Evolutionary conservation across 768 basidiomycete species (phyloP).

Genomic region (Neoboletus magnificus): DNA sequence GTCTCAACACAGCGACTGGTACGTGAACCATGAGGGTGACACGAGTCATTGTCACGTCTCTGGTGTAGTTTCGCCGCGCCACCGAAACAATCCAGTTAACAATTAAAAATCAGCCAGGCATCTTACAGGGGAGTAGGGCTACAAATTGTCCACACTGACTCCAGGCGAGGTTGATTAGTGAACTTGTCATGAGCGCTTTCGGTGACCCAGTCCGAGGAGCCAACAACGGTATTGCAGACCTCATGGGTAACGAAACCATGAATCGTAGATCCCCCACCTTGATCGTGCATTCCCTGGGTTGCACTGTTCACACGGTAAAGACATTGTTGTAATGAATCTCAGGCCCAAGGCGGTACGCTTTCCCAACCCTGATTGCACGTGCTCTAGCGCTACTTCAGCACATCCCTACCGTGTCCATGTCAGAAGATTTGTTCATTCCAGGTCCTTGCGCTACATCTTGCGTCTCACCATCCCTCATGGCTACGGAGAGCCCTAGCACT

Average conservation of each 20-base stretch:
- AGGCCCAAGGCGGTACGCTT: background rate
- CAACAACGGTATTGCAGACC: background rate
- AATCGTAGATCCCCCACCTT: conserved; percentile 2
- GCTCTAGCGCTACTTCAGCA: conserved; percentile 3
- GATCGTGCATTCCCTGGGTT: background rate
- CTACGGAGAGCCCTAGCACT: background rate
- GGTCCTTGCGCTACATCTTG: background rate
- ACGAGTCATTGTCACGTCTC: background rate
- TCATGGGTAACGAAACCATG: conserved; percentile 6
- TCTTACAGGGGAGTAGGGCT: background rate
- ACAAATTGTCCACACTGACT: background rate
- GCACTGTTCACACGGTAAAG: conserved; percentile 3
- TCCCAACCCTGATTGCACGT: background rate
- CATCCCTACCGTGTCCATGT: background rate
- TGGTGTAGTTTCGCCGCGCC: no score
- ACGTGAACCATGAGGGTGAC: no score
- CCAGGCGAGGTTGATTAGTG: background rate
- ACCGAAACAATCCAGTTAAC: background rate
- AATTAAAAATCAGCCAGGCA: background rate
- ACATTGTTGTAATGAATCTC: background rate
- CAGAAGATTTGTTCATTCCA: background rate
- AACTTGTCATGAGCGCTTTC: background rate
- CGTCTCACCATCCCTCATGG: background rate
- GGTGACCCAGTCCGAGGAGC: background rate
- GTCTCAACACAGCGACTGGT: no score